phyloP scores from a whole-genome alignment of 345 rosid genomes.

The Eucalyptus sp. region DNA sequence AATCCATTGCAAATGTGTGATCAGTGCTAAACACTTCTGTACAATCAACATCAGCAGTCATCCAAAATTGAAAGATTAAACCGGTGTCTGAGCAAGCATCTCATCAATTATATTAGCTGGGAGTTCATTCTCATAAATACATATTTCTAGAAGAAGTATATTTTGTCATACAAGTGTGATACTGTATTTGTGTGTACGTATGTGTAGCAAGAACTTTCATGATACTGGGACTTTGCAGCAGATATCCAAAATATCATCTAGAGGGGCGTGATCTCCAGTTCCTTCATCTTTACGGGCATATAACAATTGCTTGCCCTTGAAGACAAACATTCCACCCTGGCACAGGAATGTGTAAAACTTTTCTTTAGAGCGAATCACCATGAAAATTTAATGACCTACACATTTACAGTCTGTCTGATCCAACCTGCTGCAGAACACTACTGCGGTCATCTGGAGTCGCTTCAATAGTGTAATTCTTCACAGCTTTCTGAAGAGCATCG shows the following conservation, averaged over 20 bases:
- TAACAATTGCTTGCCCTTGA: slow-evolving; percentile 65
- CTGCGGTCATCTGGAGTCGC: slow-evolving; percentile 84
- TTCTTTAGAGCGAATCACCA: background rate
- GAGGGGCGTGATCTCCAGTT: slow-evolving; percentile 73
- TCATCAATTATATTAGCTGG: background rate
- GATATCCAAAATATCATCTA: slow-evolving; percentile 41
- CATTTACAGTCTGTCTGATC: background rate
- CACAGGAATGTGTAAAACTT: background rate
- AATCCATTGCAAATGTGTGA: background rate
- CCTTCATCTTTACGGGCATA: slow-evolving; percentile 81
- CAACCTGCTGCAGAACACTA: slow-evolving; percentile 82
- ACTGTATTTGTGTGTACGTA: background rate
- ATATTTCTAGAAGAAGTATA: background rate
- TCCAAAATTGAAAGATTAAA: background rate
- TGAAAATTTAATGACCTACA: background rate
- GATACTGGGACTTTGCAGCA: slow-evolving; percentile 53
- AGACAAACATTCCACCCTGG: slow-evolving; percentile 88
- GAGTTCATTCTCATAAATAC: background rate
- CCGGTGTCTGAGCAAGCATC: background rate
- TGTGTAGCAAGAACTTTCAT: slow-evolving; percentile 5
- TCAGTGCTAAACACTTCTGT: background rate
- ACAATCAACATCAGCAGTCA: background rate
- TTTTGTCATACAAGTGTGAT: background rate
- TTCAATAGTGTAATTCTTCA: slow-evolving; percentile 53
- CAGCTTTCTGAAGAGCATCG: slow-evolving; percentile 39